A percentile compares a stretch with the other conserved stretches of the same genome.
phyloP scores from a whole-genome alignment of 148 eudicot species.

The Rhododendron ovatum region DNA sequence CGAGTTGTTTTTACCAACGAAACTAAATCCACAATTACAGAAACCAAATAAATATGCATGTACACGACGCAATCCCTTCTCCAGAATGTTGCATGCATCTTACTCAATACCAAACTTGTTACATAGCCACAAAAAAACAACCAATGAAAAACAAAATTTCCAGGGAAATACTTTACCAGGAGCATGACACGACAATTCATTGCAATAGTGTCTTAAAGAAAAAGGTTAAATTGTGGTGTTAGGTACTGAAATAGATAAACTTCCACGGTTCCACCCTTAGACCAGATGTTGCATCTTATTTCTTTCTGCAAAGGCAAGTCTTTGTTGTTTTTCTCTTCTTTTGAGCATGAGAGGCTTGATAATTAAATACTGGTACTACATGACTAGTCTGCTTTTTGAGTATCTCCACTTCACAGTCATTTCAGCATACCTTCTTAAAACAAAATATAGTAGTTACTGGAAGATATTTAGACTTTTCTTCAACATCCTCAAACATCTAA shows the following conservation, averaged over 20 bases:
- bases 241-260: background rate
- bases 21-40: background rate
- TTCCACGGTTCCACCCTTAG: background rate
- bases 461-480: background rate
- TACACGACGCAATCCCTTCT: background rate
- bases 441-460: background rate
- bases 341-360: background rate
- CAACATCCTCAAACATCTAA: background rate
- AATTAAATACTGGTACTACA: background rate
- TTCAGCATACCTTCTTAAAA: background rate
- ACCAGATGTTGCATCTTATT: background rate
- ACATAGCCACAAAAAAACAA: background rate
- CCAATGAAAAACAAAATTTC: background rate
- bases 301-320: background rate
- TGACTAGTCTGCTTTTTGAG: background rate
- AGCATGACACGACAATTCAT: background rate
- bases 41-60: background rate
- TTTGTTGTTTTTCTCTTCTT: background rate
- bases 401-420: background rate
- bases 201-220: background rate
- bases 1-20: background rate
- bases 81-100: background rate
- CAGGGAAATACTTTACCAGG: background rate
- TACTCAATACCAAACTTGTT: background rate
- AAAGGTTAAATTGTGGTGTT: background rate